phyloP scores from a whole-genome alignment of 129 eudicot species.

The Arctium minus region DNA sequence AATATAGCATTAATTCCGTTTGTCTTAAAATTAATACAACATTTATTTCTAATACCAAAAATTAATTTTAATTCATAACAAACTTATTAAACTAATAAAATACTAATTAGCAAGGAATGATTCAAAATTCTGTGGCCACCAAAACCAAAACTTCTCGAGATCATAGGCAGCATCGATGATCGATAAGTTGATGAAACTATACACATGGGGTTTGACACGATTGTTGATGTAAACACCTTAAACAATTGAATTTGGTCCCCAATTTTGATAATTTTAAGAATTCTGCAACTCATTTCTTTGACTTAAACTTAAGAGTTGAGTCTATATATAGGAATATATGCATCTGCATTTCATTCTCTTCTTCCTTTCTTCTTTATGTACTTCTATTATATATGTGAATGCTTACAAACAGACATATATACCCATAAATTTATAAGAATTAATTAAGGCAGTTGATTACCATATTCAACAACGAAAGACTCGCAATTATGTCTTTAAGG shows the following conservation, averaged over 20 bases:
- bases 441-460: neutral
- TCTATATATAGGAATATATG: conserved; percentile 20
- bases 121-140: conserved; percentile 27
- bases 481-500: conserved; percentile 19
- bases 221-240: conserved; percentile 30
- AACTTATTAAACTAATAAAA: neutral
- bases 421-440: neutral
- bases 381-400: conserved; percentile 11
- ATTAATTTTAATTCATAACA: neutral
- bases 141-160: conserved; percentile 40
- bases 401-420: conserved; percentile 22
- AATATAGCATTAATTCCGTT: too few species aligned
- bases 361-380: conserved; percentile 22
- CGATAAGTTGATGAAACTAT: conserved; percentile 33
- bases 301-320: conserved; percentile 15
- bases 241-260: conserved; percentile 43
- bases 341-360: conserved; percentile 29
- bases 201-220: conserved; percentile 62
- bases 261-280: conserved; percentile 20
- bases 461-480: neutral
- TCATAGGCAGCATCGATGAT: conserved; percentile 30
- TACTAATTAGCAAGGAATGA: neutral
- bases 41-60: too few species aligned
- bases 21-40: too few species aligned
- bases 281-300: conserved; percentile 36